phyloP scores from a whole-genome alignment of 2,329 filamentous ascomycete species.

The Karstenula rhodostoma region DNA sequence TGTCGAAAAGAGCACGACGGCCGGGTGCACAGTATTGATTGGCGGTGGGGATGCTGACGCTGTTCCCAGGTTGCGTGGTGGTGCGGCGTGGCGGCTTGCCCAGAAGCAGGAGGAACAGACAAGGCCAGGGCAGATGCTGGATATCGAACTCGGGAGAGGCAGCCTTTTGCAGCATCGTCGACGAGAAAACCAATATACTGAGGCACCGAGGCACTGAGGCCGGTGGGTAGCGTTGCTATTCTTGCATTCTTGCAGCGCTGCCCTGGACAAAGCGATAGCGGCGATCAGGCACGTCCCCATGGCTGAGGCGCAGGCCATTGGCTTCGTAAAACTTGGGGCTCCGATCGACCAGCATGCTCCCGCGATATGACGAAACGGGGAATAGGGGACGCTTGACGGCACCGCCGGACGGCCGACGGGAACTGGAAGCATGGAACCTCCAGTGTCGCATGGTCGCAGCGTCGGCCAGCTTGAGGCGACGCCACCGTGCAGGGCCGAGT shows the following conservation, averaged over 20 bases:
- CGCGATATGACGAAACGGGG: conserved; percentile 11
- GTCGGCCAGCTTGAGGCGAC: conserved; percentile 27
- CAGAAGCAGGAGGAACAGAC: neutral
- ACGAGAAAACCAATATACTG: conserved; percentile 6
- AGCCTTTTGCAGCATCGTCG: conserved; percentile 17
- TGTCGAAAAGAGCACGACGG: neutral
- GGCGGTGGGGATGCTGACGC: conserved; percentile 20
- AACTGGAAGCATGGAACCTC: conserved; percentile 36
- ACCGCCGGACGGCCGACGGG: conserved; percentile 22
- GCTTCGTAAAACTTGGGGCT: conserved; percentile 22
- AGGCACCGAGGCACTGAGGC: too few relatives aligned
- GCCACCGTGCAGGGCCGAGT: conserved; percentile 35
- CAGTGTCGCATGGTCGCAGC: too few relatives aligned
- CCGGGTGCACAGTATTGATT: conserved; percentile 22
- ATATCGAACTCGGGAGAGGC: conserved; percentile 26
- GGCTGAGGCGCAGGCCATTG: conserved; percentile 27
- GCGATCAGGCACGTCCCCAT: conserved; percentile 39
- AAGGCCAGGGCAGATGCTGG: conserved; percentile 8
- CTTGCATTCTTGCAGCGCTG: conserved; percentile 46
- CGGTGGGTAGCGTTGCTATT: conserved; percentile 42
- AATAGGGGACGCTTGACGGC: conserved; percentile 14
- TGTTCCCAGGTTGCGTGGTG: neutral
- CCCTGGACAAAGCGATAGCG: conserved; percentile 35
- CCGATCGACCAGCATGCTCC: conserved; percentile 25
- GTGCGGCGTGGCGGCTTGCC: neutral